These are phyloP conservation scores for Datisca glomerata DNA, from an alignment of 306 rosid species.

Conservation along the genomic window DNA sequence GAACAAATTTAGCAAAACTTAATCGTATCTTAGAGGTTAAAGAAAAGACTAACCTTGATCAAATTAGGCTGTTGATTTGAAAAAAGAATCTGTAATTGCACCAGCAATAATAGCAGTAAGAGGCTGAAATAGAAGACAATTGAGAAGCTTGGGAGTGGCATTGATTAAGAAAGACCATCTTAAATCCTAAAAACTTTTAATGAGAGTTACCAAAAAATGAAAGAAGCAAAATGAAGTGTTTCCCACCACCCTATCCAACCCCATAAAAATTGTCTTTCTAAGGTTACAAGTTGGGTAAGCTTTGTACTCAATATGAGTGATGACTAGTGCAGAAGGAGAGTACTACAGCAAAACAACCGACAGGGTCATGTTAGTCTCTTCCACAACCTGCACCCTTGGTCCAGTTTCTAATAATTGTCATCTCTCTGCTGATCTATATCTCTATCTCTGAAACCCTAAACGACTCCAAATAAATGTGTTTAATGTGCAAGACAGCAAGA, in stretches of 20 bases:
- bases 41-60: constrained; percentile 23
- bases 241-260: constrained; percentile 69
- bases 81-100: constrained; percentile 31
- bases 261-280: background rate
- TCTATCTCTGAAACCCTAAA: constrained; percentile 32
- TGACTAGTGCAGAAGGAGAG: constrained; percentile 1
- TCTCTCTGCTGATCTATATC: constrained; percentile 19
- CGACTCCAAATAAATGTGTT: constrained; percentile 22
- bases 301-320: background rate
- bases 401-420: constrained; percentile 56
- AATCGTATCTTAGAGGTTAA: too few relatives aligned
- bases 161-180: too few relatives aligned
- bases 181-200: too few relatives aligned
- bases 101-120: constrained; percentile 10
- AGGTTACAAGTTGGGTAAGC: background rate
- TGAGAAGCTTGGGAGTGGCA: too few relatives aligned
- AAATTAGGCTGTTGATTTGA: constrained; percentile 12
- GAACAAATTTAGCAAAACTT: too few relatives aligned
- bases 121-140: constrained; percentile 4
- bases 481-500: constrained; percentile 14
- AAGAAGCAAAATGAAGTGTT: constrained; percentile 26
- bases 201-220: too few relatives aligned
- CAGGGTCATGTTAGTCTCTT: constrained; percentile 74
- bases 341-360: constrained; percentile 47
- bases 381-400: constrained; percentile 48